phyloP scores from a whole-genome alignment of 2,329 filamentous ascomycete species.

The Proliferodiscus dingleyae region DNA sequence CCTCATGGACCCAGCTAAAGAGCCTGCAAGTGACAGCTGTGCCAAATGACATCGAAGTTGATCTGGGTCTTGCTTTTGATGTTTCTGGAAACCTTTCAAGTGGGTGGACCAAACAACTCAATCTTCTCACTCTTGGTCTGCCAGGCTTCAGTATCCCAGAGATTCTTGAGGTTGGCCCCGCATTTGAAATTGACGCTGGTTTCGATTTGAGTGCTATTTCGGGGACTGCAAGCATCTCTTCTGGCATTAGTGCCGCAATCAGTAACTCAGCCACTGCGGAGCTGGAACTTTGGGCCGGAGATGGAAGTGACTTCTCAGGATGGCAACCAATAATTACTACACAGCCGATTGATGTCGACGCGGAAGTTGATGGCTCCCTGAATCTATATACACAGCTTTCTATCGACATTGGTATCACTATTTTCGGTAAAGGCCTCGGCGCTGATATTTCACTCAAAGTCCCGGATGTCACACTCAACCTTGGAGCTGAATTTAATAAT shows the following conservation, averaged over 20 bases:
- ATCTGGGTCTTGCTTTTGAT: conserved; percentile 4
- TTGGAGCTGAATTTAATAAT: conserved; percentile 4
- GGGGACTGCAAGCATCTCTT: conserved; percentile 2
- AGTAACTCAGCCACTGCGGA: not conserved
- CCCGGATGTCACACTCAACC: conserved; percentile 2
- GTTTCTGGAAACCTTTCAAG: not conserved
- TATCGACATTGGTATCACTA: not conserved
- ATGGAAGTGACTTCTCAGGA: not conserved
- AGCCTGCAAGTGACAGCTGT: not conserved
- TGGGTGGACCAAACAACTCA: not conserved
- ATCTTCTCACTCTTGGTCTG: not conserved
- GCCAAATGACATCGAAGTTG: not conserved
- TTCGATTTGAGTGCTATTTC: conserved; percentile 2
- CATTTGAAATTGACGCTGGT: conserved; percentile 2
- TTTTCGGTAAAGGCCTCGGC: conserved; percentile 3
- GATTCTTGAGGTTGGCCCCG: conserved; percentile 4
- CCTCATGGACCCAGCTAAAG: not conserved
- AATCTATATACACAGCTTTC: not conserved
- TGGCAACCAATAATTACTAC: conserved; percentile 5
- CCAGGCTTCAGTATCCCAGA: not conserved
- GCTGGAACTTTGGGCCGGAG: not conserved
- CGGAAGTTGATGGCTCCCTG: conserved; percentile 4
- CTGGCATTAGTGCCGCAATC: conserved; percentile 1
- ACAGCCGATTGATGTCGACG: not conserved
- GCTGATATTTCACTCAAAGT: conserved; percentile 3